Base-by-base conservation (phyloP, 805 yeast genomes). In the Ogataea saltuana region DNA sequence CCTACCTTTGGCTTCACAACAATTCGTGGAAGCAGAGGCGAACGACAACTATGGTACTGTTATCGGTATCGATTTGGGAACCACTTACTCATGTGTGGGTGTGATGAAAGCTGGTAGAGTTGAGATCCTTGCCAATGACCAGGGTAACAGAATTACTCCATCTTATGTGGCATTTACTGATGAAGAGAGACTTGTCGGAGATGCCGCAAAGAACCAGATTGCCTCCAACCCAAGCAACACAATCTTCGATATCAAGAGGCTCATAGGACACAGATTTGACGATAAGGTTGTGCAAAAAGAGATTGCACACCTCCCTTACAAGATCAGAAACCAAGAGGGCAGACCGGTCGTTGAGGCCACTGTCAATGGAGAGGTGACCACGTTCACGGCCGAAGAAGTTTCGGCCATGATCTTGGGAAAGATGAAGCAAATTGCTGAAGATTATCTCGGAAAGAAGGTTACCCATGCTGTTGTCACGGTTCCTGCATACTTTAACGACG, bases 121-220 rank as follows among this genome's bases (percentile, higher is more conserved):
- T 48, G 97, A 91, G 64, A 90, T 90, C 63, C 81, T 90, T 61
- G 97, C 97, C 60, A 90, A 90, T 65, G 97, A 90, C 69, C 97
- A 91, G 75, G 98, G 98, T 76, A 90, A 91, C 79, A 86, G 97
- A 77, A 91, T 96, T 50, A 90, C 97, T 15, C 97, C 97, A 27
- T 89, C 97, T 26, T 90, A 86, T 67, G 97, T 91, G 50, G 97
- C 96, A 40, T 90, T 90, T 80, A 88, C 96, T 22, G 97, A 88
- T 64, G 78, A 90, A 30, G 98, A 91, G 74, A 85, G 97, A 74
- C 77, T 89, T 61, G 89, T 89, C 59, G 97, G 97, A 70, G 97
- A 89, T 72, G 96, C 97, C 57, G 98, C 97, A 49, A 91, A 91
- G 82, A 90, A 91, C 72, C 97, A 91, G 75, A 96, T 96, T 44